Conservation (phyloP, 2,329 filamentous ascomycete genomes). For the Colletotrichum spaethianum region DNA sequence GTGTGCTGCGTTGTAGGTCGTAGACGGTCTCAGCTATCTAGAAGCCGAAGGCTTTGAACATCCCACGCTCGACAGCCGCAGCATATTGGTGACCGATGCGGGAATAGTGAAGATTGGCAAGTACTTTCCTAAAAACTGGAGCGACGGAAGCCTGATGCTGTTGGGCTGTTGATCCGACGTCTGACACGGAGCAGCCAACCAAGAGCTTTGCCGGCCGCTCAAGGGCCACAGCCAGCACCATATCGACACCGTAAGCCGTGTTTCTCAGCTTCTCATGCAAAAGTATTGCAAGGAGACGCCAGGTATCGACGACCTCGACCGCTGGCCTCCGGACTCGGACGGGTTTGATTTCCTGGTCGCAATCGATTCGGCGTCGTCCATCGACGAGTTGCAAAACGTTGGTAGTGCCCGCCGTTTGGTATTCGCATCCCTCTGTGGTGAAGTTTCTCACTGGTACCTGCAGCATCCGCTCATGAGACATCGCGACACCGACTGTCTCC, state of each 20-base stretch:
- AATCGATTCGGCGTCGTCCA: background rate
- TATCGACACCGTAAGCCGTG: background rate
- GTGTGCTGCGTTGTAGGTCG: background rate
- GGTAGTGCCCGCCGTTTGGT: background rate
- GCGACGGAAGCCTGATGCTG: background rate
- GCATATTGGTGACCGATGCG: conserved; percentile 5
- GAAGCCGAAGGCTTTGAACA: conserved; percentile 10
- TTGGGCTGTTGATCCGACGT: background rate
- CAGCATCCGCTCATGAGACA: background rate
- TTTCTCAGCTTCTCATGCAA: background rate
- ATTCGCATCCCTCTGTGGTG: background rate
- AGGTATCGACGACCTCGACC: background rate
- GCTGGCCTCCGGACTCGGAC: background rate
- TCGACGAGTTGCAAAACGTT: background rate
- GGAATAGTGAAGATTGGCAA: background rate
- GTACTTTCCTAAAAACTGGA: background rate
- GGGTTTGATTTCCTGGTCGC: background rate
- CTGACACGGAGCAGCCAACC: background rate
- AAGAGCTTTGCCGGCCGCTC: background rate
- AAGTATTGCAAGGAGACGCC: conserved; percentile 8
- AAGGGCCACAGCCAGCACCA: background rate
- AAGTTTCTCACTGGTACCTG: background rate
- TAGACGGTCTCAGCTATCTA: conserved; percentile 13
- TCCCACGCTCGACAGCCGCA: background rate
- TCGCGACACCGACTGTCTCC: background rate